Evolutionary conservation across 139 green algal genomes (phyloP), one percentile per base, ranked within the genome.

Genomic region (Chlamydomonas sp.): DNA sequence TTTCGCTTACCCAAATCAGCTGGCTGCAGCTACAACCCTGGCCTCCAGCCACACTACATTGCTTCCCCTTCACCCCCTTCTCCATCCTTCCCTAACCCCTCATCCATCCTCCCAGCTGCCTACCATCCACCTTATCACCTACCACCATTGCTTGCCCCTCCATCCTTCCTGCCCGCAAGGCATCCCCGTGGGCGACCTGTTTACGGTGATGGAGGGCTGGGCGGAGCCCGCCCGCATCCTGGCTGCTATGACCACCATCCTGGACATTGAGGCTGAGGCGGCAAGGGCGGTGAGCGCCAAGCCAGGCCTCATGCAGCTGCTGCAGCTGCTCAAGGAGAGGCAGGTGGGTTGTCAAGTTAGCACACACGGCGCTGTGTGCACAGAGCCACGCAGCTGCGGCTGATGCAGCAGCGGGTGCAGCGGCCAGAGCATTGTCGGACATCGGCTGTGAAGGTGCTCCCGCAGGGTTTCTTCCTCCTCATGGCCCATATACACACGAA

Each of bases 151-250:
- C 31, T 49, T 49, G 31, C 31, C 57, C 74, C 3, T 6, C 3
- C 64, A 3, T 58, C 15, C 79, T 4, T 15, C 63, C 31, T 58
- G 2, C 31, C 57, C 66, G 14, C 2, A 80, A 94, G 93, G 83
- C 78, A 96, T 97, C 63, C 91, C 94, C 4, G 60, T 92, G 14
- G 95, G 95, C 17, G 95, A 97, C 71, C 84, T 97, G 20, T 97
- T 97, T 88, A 95, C 94, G 1, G 93, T 95, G 57, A 95, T 97
- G 91, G 95, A 97, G 90, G 67, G 84, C 0, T 96, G 94, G 94
- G 73, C 90, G 18, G 89, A 94, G 15, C 79, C 86, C 18, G 74
- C 68, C 60, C 87, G 85, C 87, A 91, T 91, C 49, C 4, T 2
- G 1, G 20, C 84, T 6, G 76, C 85, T 17, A 89, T 89, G 86